Evolutionary conservation across 495 filamentous ascomycete genomes (phyloP).

Genomic region (Parathielavia appendiculata): DNA sequence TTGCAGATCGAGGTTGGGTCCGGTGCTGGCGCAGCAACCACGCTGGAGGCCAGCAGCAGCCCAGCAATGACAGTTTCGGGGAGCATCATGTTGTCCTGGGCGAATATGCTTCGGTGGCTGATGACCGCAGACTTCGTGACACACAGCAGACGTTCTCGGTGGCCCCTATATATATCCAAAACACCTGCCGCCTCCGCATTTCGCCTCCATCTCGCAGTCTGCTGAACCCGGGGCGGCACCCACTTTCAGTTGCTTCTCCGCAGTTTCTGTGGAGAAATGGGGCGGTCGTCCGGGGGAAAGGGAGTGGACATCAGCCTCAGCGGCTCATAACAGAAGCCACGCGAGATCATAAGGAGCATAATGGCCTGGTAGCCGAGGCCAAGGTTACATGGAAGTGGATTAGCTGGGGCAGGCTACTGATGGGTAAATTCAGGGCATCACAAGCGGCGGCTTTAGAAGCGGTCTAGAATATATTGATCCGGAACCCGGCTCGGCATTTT

Average conservation of each 20-base stretch:
- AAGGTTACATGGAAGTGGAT: slow-evolving; percentile 3
- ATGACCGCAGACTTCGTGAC: background rate
- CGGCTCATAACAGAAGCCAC: background rate
- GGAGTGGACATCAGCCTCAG: background rate
- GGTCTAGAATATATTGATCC: slow-evolving; percentile 3
- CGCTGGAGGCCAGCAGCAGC: slow-evolving; percentile 29
- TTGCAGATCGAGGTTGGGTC: slow-evolving; percentile 37
- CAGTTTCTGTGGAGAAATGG: background rate
- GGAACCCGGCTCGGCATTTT: slow-evolving; percentile 2
- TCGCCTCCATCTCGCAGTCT: background rate
- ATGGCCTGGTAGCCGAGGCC: background rate
- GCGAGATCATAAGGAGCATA: background rate
- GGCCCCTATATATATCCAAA: background rate
- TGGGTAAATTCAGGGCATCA: slow-evolving; percentile 7
- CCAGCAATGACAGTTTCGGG: slow-evolving; percentile 26
- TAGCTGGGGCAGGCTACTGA: background rate
- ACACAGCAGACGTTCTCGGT: background rate
- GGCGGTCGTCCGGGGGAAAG: slow-evolving; percentile 5
- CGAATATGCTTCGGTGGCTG: background rate
- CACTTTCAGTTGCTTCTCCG: background rate
- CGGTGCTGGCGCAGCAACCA: slow-evolving; percentile 28
- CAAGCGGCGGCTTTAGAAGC: background rate
- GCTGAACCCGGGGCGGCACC: background rate
- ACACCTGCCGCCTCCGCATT: background rate
- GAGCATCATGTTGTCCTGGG: slow-evolving; percentile 25